Percentiles rank a stretch among this genome's conserved stretches.
These are phyloP conservation scores for Pichia pseudocactophila DNA, from an alignment of 805 yeast genomes.

Conservation along the genomic window DNA sequence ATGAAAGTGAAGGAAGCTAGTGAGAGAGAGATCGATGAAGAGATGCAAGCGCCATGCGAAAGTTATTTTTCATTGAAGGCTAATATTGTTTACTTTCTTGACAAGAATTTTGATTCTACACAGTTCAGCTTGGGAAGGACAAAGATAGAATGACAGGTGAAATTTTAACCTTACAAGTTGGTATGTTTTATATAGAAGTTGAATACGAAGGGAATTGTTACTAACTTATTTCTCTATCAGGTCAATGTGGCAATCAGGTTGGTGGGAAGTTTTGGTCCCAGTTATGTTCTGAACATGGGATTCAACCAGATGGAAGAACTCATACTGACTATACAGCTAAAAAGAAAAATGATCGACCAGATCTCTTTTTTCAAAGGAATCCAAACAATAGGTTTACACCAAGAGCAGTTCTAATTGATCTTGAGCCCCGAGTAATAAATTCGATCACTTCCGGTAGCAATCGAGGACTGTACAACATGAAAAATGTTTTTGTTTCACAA, in stretches of 20 bases:
- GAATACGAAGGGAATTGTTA: neutral
- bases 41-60: too few species aligned
- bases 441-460: conserved; percentile 32
- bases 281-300: conserved; percentile 79
- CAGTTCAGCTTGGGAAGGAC: too few species aligned
- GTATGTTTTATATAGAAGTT: conserved; percentile 21
- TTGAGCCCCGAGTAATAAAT: conserved; percentile 83
- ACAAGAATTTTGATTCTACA: too few species aligned
- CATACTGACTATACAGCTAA: conserved; percentile 16
- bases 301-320: conserved; percentile 29
- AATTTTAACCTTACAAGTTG: conserved; percentile 59
- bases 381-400: conserved; percentile 76
- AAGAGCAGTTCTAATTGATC: conserved; percentile 72
- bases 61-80: too few species aligned
- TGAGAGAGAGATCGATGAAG: too few species aligned
- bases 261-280: conserved; percentile 92
- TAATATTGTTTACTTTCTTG: too few species aligned
- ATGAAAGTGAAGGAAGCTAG: too few species aligned
- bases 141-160: conserved; percentile 59
- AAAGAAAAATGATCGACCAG: conserved; percentile 63
- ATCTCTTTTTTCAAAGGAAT: conserved; percentile 70
- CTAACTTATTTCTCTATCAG: conserved; percentile 22
- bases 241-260: conserved; percentile 96
- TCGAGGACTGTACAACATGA: conserved; percentile 61
- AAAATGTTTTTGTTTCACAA: conserved; percentile 70